phyloP scores from a whole-genome alignment of 176 grass and related monocot genomes.

The Eleusine coracana region DNA sequence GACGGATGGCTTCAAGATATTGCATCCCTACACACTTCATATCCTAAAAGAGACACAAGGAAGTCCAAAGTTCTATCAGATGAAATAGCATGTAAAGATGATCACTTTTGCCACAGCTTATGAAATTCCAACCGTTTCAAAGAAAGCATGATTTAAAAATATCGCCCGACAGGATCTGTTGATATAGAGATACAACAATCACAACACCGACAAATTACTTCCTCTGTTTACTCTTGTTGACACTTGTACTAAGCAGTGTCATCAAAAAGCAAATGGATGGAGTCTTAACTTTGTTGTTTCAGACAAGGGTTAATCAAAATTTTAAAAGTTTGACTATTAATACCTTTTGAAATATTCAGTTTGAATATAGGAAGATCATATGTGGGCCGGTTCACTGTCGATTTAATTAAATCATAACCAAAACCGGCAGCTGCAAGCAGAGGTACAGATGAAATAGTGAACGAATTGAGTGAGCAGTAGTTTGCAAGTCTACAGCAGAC shows the following conservation, averaged over 20 bases:
- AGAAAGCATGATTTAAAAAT: neutral
- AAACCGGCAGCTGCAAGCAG: neutral
- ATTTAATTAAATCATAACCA: neutral
- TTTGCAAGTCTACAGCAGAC: neutral
- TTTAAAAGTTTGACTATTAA: neutral
- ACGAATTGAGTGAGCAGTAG: neutral
- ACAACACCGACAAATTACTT: neutral
- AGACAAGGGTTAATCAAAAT: neutral
- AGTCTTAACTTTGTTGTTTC: neutral
- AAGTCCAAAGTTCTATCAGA: neutral
- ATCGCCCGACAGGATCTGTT: neutral
- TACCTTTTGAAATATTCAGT: neutral
- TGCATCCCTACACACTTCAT: slow-evolving; percentile 99
- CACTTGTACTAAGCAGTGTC: too few relatives aligned
- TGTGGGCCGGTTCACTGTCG: neutral
- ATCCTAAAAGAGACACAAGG: slow-evolving; percentile 51
- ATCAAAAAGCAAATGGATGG: too few relatives aligned
- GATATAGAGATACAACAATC: neutral
- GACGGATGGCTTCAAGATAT: slow-evolving; percentile 91
- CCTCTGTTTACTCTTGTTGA: too few relatives aligned
- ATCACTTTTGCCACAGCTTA: neutral
- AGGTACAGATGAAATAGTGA: neutral
- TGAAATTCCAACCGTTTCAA: neutral
- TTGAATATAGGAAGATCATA: neutral
- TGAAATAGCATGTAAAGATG: slow-evolving; percentile 10